phyloP scores from a whole-genome alignment of 2,329 filamentous ascomycete species.

The Nemania serpens region DNA sequence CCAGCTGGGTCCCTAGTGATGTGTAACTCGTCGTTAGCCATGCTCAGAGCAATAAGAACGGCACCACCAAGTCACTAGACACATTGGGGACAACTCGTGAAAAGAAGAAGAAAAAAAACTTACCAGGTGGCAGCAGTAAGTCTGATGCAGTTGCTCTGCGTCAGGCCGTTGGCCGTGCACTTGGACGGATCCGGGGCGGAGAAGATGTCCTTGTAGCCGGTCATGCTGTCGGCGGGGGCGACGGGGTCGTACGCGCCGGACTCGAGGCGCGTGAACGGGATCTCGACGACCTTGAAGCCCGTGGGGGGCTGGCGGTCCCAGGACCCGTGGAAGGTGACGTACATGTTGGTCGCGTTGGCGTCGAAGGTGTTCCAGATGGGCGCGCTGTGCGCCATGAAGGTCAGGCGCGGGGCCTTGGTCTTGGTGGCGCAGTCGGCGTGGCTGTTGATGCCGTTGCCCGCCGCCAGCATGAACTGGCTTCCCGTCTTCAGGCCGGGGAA shows the following conservation, averaged over 20 bases:
- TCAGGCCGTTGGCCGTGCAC: conserved; percentile 44
- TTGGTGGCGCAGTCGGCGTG: conserved; percentile 31
- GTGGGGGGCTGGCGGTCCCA: conserved; percentile 52
- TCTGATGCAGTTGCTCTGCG: conserved; percentile 44
- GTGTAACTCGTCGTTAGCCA: background rate
- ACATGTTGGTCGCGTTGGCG: conserved; percentile 53
- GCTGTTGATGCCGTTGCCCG: conserved; percentile 22
- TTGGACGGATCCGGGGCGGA: conserved; percentile 41
- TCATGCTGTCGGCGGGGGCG: conserved; percentile 36
- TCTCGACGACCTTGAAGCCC: conserved; percentile 46
- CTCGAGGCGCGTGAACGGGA: conserved; percentile 40
- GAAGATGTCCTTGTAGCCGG: conserved; percentile 42
- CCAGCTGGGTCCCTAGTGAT: conserved; percentile 40
- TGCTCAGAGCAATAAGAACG: too few relatives aligned
- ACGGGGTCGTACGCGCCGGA: conserved; percentile 41
- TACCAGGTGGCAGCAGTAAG: conserved; percentile 42
- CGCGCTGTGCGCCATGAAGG: conserved; percentile 63
- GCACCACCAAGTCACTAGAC: too few relatives aligned
- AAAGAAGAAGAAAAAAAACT: background rate
- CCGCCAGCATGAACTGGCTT: conserved; percentile 30
- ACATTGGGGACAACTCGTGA: too few relatives aligned
- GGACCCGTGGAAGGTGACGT: conserved; percentile 65
- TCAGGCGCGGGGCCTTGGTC: conserved; percentile 49
- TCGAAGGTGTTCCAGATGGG: conserved; percentile 67
- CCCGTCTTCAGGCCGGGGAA: conserved; percentile 33